phyloP scores from a whole-genome alignment of 192 early-diverging fungal genomes.

The Rhizophagus clarus region DNA sequence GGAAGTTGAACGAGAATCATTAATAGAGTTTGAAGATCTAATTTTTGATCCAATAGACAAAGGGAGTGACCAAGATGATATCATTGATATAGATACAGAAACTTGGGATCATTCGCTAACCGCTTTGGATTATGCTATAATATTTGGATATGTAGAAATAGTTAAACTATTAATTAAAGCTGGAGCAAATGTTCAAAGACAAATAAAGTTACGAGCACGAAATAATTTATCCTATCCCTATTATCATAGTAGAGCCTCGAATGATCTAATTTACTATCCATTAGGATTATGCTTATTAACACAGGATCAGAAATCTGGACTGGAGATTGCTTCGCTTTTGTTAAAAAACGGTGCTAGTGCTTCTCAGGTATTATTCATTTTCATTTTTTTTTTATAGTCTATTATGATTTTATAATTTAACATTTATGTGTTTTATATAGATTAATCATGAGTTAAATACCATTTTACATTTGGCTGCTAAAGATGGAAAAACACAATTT shows the following conservation, averaged over 20 bases:
- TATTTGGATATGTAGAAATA: slow-evolving; percentile 22
- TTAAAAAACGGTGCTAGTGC: slow-evolving; percentile 2
- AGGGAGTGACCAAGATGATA: not conserved
- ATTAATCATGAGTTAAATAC: slow-evolving; percentile 12
- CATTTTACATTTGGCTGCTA: slow-evolving; percentile 1
- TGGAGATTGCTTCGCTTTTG: slow-evolving; percentile 18
- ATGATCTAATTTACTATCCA: not conserved
- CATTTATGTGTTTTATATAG: too few relatives aligned
- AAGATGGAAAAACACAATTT: slow-evolving; percentile 7
- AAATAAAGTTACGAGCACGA: not conserved
- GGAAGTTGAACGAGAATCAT: not conserved
- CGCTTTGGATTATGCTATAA: slow-evolving; percentile 9
- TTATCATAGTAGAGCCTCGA: too few relatives aligned
- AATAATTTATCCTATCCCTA: too few relatives aligned
- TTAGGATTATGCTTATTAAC: slow-evolving; percentile 1
- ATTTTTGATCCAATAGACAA: not conserved
- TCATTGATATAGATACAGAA: slow-evolving; percentile 10
- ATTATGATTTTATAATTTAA: not conserved
- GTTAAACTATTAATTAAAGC: not conserved
- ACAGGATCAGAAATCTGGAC: not conserved
- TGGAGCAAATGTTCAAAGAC: slow-evolving; percentile 2
- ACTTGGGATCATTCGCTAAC: slow-evolving; percentile 14
- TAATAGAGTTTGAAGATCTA: not conserved
- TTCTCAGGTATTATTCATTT: not conserved
- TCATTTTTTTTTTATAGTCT: not conserved